Evolutionary conservation across 2,329 filamentous ascomycete species (phyloP), one percentile per base, ranked within the genome.

Genomic region (Alternaria triticimaculans): DNA sequence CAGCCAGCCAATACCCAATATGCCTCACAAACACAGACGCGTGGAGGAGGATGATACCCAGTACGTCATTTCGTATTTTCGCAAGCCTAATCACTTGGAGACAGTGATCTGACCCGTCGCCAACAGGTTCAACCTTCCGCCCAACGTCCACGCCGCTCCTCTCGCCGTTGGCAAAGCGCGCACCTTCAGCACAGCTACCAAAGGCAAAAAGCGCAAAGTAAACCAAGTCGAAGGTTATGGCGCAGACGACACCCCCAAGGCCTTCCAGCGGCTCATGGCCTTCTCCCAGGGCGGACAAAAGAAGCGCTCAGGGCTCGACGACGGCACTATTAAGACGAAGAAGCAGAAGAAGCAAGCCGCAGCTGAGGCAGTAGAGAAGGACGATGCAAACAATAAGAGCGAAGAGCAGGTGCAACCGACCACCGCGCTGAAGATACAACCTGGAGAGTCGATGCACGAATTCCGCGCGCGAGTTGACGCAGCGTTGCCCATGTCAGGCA

Each of bases 11-110:
- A 50, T 49, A 59, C 50, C 58, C 61, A 68, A 62, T 33, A 96
- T 96, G 93, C 93, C 93, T 79, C 92, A 95, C 83, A 96, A 96
- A 82, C 93, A 96, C 79, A 95, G 91, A 67, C 87, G 92, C 69
- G 87, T 87, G 67, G 84, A 78, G 12, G 72, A 71, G n/a, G 77
- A 81, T 63, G 75, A 78, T 28, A 70, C 75, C 25, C 71, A 80
- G 80, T 82, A 72, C 55, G 72, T 71, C 33, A 45, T 33, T 26
- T 8, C 28, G 18, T 55, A 12, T 28, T 45, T 10, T 18, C 25
- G 15, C 37, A n/a, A 58, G 62, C 69, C 60, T 14, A 54, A 44
- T 2, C 23, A 37, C 28, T 18, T 23, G 4, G 15, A 14, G 9
- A 25, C n/a, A 14, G 11, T 18, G 61, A 33, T 9, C 54, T 65